These are phyloP conservation scores for Ceriops decandra DNA, from an alignment of 345 rosid species.

Conservation along the genomic window DNA sequence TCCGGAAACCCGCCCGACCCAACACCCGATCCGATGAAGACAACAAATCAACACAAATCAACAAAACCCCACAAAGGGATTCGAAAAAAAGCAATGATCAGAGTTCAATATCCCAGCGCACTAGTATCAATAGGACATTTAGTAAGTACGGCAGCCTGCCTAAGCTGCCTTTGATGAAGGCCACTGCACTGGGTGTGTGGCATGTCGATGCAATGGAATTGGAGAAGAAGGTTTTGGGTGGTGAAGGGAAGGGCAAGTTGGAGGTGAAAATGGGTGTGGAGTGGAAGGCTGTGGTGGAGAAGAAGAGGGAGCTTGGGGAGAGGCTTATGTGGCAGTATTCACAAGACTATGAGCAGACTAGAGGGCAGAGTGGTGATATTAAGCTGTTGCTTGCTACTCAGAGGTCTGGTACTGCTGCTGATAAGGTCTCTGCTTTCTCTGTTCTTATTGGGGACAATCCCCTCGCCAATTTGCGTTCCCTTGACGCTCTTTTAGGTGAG, in stretches of 20 bases:
- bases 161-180: conserved; percentile 69
- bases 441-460: conserved; percentile 88
- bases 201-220: conserved; percentile 64
- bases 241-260: conserved; percentile 20
- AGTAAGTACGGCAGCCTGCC: conserved; percentile 57
- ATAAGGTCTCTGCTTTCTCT: conserved; percentile 87
- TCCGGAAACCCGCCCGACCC: conserved; percentile 44
- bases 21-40: not conserved
- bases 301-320: conserved; percentile 77
- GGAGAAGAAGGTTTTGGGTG: conserved; percentile 64
- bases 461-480: conserved; percentile 80
- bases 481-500: conserved; percentile 86
- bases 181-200: conserved; percentile 66
- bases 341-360: conserved; percentile 54
- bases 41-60: too few species aligned
- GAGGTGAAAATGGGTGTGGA: conserved; percentile 42
- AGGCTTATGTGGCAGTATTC: conserved; percentile 74
- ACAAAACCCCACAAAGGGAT: not conserved
- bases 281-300: conserved; percentile 50
- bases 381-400: conserved; percentile 84
- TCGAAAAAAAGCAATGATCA: not conserved
- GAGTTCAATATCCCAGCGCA: conserved; percentile 12
- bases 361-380: conserved; percentile 77
- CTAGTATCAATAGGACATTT: conserved; percentile 19
- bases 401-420: conserved; percentile 90